Percentiles rank a stretch among this genome's conserved stretches.
Evolutionary conservation across 306 rosid genomes (phyloP).

Genomic region (Trifolium fragiferum): DNA sequence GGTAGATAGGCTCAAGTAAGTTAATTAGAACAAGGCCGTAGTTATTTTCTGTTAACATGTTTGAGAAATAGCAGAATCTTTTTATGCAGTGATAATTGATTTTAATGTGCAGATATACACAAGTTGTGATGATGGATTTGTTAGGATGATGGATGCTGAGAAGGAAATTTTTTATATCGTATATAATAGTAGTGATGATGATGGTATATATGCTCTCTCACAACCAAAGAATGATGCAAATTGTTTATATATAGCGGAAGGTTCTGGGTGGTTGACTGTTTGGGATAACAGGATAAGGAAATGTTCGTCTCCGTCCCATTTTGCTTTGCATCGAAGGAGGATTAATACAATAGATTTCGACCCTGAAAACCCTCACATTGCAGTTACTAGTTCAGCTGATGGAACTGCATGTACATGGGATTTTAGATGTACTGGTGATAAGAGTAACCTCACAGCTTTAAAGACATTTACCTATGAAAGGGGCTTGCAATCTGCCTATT

Average conservation of each 20-base stretch:
- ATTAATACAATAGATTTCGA: constrained; percentile 75
- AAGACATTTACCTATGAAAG: constrained; percentile 58
- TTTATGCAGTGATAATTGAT: constrained; percentile 23
- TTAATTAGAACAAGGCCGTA: too few species aligned
- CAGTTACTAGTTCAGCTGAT: constrained; percentile 83
- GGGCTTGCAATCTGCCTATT: constrained; percentile 81
- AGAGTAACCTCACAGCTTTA: constrained; percentile 51
- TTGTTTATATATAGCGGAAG: constrained; percentile 75
- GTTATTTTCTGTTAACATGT: not conserved
- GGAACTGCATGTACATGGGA: constrained; percentile 92
- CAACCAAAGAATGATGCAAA: constrained; percentile 61
- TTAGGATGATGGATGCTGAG: constrained; percentile 83
- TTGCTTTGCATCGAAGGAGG: constrained; percentile 65
- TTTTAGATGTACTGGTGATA: constrained; percentile 53
- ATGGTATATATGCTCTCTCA: constrained; percentile 56
- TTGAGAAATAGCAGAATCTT: not conserved
- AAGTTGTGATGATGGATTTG: constrained; percentile 72
- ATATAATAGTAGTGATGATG: constrained; percentile 44
- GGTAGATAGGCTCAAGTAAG: too few species aligned
- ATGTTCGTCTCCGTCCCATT: constrained; percentile 52
- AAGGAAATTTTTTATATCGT: constrained; percentile 76
- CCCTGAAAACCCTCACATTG: constrained; percentile 55
- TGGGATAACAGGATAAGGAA: constrained; percentile 71
- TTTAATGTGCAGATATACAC: constrained; percentile 65
- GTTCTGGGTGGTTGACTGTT: constrained; percentile 61